phyloP scores from a whole-genome alignment of 768 basidiomycete species.

The Mycena pura region DNA sequence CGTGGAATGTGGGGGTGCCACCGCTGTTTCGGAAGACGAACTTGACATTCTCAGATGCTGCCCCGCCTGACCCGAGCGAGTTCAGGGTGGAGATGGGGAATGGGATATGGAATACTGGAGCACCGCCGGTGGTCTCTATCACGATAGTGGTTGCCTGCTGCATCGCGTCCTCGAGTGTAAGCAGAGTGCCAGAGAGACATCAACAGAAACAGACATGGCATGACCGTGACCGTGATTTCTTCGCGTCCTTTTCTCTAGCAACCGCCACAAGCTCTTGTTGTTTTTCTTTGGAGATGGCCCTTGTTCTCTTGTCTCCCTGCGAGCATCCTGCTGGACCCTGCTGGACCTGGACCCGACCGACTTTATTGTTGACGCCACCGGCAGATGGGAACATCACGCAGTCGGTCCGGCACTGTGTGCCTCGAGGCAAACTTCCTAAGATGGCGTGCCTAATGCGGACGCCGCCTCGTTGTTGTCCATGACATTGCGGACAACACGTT shows the following conservation, averaged over 20 bases:
- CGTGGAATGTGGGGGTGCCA: conserved; percentile 22
- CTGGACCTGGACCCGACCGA: no score
- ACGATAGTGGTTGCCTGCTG: not conserved
- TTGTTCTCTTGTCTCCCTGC: no score
- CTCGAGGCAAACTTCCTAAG: conserved; percentile 23
- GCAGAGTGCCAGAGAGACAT: no score
- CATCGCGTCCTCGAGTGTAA: no score
- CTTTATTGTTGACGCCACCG: not conserved
- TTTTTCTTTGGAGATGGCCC: no score
- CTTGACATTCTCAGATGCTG: not conserved
- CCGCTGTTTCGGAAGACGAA: conserved; percentile 17
- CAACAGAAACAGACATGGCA: no score
- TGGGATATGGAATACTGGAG: conserved; percentile 22
- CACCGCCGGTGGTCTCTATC: conserved; percentile 13
- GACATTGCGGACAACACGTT: conserved; percentile 22
- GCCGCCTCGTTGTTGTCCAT: conserved; percentile 23
- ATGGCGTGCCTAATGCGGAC: conserved; percentile 18
- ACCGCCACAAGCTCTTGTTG: no score
- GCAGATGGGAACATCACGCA: conserved; percentile 12
- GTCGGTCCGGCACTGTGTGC: conserved; percentile 20
- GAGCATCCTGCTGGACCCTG: no score
- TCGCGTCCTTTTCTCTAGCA: no score
- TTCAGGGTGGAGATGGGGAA: conserved; percentile 8
- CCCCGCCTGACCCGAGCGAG: no score
- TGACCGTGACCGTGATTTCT: no score